A percentile compares a stretch with the other conserved stretches of the same genome.
Conservation (phyloP, 2,329 filamentous ascomycete species). For the Claviceps cyperi region DNA sequence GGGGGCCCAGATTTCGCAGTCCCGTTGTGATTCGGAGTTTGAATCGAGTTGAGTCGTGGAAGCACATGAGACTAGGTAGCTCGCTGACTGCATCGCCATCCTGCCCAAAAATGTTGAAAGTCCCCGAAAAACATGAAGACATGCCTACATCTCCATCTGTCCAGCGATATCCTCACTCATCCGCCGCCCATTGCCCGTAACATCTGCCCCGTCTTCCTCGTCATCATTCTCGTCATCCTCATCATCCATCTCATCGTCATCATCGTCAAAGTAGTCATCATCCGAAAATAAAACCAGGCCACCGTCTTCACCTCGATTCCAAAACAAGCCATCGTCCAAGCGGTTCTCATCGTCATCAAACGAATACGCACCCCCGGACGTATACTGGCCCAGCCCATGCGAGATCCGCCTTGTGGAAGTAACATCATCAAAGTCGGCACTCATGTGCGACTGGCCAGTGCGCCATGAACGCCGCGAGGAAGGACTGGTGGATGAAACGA, state of each 20-base stretch:
- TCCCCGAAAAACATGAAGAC: no score
- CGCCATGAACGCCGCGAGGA: constrained; percentile 21
- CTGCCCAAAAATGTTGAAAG: no score
- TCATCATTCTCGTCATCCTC: constrained; percentile 31
- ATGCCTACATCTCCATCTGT: constrained; percentile 43
- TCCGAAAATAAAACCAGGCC: constrained; percentile 40
- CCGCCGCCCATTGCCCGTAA: constrained; percentile 31
- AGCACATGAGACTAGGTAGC: no score
- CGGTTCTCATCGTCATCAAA: constrained; percentile 33
- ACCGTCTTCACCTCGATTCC: constrained; percentile 44
- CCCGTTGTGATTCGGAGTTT: no score
- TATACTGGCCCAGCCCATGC: constrained; percentile 71
- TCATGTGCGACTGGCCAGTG: constrained; percentile 14
- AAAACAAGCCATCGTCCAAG: constrained; percentile 36
- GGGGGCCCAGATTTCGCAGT: no score
- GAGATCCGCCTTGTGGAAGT: constrained; percentile 54
- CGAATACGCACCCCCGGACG: constrained; percentile 31
- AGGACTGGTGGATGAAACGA: constrained; percentile 51
- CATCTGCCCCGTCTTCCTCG: constrained; percentile 20
- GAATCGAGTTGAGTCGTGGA: no score
- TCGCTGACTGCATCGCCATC: no score
- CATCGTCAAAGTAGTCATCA: constrained; percentile 33
- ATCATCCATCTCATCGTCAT: constrained; percentile 15
- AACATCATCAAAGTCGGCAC: constrained; percentile 21
- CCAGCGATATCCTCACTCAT: constrained; percentile 50